These are phyloP conservation scores for Naganishia liquefaciens DNA, from an alignment of 1,284 basidiomycete species.

Conservation along the genomic window DNA sequence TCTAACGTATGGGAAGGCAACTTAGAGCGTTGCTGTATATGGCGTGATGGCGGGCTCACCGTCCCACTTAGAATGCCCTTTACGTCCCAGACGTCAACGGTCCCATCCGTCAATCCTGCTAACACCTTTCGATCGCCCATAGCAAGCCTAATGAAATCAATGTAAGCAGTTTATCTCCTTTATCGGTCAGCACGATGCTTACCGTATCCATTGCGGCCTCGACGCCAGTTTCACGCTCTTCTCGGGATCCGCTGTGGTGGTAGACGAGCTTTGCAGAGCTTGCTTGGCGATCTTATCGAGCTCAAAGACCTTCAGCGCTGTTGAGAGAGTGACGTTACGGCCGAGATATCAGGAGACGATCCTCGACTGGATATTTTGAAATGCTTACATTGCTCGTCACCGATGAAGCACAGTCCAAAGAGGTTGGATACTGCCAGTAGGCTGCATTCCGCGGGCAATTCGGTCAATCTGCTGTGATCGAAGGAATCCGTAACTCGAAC, in stretches of 20 bases:
- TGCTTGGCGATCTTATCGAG: conserved; percentile 12
- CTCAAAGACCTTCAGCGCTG: conserved; percentile 11
- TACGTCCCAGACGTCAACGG: conserved; percentile 41
- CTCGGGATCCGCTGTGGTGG: conserved; percentile 36
- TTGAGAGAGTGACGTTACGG: neutral
- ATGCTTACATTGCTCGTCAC: conserved; percentile 45
- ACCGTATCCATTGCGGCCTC: conserved; percentile 52
- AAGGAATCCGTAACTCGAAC: conserved; percentile 48
- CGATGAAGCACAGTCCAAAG: conserved; percentile 51
- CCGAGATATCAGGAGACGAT: neutral
- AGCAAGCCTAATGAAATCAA: conserved; percentile 41
- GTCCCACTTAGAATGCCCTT: conserved; percentile 44
- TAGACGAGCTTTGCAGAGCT: conserved; percentile 9
- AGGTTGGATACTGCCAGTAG: conserved; percentile 53
- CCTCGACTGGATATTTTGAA: neutral
- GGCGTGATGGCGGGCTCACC: conserved; percentile 37
- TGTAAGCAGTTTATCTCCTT: neutral
- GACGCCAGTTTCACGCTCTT: conserved; percentile 40
- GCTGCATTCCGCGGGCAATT: conserved; percentile 48
- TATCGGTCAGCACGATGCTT: conserved; percentile 14
- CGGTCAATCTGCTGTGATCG: conserved; percentile 38
- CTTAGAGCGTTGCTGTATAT: neutral
- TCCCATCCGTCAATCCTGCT: conserved; percentile 41
- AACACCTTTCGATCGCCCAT: conserved; percentile 46
- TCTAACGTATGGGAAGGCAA: neutral